Conservation (phyloP, 306 rosid genomes). For the Luffa acutangula region DNA sequence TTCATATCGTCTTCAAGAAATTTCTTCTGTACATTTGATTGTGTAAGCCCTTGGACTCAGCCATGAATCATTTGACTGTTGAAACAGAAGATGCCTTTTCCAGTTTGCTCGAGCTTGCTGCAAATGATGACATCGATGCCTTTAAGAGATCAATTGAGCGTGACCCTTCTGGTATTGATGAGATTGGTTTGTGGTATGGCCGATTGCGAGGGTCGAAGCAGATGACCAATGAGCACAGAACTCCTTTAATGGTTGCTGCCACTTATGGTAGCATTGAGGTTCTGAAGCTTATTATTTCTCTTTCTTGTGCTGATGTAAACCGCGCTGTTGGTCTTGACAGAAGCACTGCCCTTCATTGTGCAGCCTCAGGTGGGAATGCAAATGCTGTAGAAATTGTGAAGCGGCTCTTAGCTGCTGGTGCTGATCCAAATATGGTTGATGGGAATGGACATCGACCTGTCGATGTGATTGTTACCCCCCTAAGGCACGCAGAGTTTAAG, state of each 20-base stretch:
- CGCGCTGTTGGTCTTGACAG: slow-evolving; percentile 52
- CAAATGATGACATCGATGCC: slow-evolving; percentile 63
- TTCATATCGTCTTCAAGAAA: background rate
- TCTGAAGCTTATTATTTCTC: slow-evolving; percentile 51
- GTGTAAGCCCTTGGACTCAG: slow-evolving; percentile 4
- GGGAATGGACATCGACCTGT: slow-evolving; percentile 57
- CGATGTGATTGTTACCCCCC: slow-evolving; percentile 59
- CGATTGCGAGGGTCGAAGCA: slow-evolving; percentile 73
- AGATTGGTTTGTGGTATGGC: slow-evolving; percentile 78
- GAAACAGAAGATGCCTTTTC: slow-evolving; percentile 72
- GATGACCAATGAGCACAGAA: slow-evolving; percentile 76
- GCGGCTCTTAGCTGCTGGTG: slow-evolving; percentile 72
- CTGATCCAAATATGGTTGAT: slow-evolving; percentile 62
- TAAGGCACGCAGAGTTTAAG: slow-evolving; percentile 38
- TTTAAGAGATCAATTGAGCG: slow-evolving; percentile 52
- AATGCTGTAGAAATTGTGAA: slow-evolving; percentile 61
- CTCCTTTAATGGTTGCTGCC: slow-evolving; percentile 92
- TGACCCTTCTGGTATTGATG: slow-evolving; percentile 63
- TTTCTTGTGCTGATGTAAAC: slow-evolving; percentile 51
- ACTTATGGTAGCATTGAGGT: slow-evolving; percentile 78
- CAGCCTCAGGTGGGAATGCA: slow-evolving; percentile 81
- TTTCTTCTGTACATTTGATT: background rate
- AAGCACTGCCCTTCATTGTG: slow-evolving; percentile 95
- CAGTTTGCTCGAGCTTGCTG: slow-evolving; percentile 79
- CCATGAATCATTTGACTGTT: slow-evolving; percentile 68